A percentile compares a stretch with the other conserved stretches of the same genome.
These are phyloP conservation scores for Withania somnifera DNA, from an alignment of 305 asterid genomes.

Conservation along the genomic window DNA sequence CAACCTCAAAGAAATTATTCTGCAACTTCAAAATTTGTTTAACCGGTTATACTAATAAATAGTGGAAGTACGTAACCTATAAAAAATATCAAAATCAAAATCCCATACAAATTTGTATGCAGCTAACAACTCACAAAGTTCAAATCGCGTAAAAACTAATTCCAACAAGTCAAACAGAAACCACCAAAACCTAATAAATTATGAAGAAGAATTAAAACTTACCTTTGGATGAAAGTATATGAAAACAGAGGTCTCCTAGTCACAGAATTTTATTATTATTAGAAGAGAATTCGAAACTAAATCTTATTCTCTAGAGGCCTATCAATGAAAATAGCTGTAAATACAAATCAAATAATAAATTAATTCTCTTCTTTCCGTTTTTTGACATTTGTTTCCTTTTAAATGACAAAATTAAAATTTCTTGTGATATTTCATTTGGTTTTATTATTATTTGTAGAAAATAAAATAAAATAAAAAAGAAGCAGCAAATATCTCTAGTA, in stretches of 20 bases:
- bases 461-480: too few relatives aligned
- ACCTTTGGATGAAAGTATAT: not conserved
- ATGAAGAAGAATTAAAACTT: not conserved
- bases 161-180: not conserved
- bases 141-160: not conserved
- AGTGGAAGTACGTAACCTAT: too few relatives aligned
- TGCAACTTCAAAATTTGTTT: not conserved
- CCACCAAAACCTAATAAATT: not conserved
- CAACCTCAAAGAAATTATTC: not conserved
- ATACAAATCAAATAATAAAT: not conserved
- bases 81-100: too few relatives aligned
- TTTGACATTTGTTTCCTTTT: not conserved
- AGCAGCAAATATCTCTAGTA: not conserved
- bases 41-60: not conserved
- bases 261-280: not conserved
- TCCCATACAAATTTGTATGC: too few relatives aligned
- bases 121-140: too few relatives aligned
- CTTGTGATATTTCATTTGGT: not conserved
- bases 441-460: not conserved
- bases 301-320: not conserved
- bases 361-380: not conserved
- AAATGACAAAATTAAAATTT: not conserved
- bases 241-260: not conserved
- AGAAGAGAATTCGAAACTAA: not conserved
- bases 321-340: not conserved